Evolutionary conservation across 352 stramenopile genomes (phyloP).

Genomic region (Globisporangium polare): DNA sequence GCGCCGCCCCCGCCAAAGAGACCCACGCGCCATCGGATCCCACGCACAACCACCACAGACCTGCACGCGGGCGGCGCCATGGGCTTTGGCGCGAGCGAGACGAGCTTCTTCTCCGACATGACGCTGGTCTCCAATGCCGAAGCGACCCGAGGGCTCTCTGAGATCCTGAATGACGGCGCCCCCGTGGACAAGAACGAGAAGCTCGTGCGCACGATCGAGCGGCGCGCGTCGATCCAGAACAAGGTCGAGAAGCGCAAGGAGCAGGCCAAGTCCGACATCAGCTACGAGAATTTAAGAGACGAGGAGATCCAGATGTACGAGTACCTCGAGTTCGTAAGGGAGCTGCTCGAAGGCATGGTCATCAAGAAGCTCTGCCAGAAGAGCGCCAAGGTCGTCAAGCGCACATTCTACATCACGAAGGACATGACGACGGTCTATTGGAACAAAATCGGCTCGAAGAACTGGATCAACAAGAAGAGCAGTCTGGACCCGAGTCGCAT

Average conservation of each 20-base stretch:
- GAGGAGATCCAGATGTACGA: slow-evolving; percentile 65
- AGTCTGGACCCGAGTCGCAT: slow-evolving; percentile 40
- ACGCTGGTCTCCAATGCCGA: not conserved
- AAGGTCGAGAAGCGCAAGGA: slow-evolving; percentile 42
- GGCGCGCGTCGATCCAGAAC: slow-evolving; percentile 39
- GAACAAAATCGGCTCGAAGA: slow-evolving; percentile 45
- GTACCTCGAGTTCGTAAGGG: slow-evolving; percentile 68
- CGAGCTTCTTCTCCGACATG: slow-evolving; percentile 14
- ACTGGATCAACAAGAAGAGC: slow-evolving; percentile 44
- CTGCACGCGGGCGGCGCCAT: not conserved
- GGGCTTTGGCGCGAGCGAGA: slow-evolving; percentile 14
- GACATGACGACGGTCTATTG: slow-evolving; percentile 51
- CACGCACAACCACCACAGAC: not conserved
- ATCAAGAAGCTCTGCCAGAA: slow-evolving; percentile 68
- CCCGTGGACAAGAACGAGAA: slow-evolving; percentile 19
- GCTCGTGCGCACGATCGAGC: slow-evolving; percentile 31
- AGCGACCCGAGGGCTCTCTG: not conserved
- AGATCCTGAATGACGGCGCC: slow-evolving; percentile 6
- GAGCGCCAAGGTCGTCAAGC: slow-evolving; percentile 53
- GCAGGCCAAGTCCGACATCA: slow-evolving; percentile 47
- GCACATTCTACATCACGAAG: slow-evolving; percentile 49
- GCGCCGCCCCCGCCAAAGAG: slow-evolving; percentile 3
- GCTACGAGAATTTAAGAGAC: slow-evolving; percentile 56
- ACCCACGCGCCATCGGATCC: not conserved
- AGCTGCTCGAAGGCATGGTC: slow-evolving; percentile 49